Base-by-base conservation (phyloP, 2,329 filamentous ascomycete species). In the Simplicillium aogashimaense region DNA sequence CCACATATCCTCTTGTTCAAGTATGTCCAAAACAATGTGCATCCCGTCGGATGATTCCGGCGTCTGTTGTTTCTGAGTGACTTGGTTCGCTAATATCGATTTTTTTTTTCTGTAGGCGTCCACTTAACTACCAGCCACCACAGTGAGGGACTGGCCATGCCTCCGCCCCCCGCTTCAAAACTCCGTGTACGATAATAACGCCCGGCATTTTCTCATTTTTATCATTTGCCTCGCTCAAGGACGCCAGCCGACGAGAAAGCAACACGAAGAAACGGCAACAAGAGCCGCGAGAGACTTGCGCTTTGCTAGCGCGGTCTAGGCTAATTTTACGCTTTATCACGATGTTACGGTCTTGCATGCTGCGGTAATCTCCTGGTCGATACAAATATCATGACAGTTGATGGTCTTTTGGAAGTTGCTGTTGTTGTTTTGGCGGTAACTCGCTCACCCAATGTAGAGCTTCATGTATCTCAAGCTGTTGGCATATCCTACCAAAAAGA, bases 1-100 rank as follows among this genome's bases (percentile, higher is more conserved):
- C 92, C 92, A 49, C 92, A 98, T 63, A 98, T 98, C 56, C 76
- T 98, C 41, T 77, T 98, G 28, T 98, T 98, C 77, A 98, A 98
- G 90, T 95, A 69, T 63, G 85, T 71, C 31, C n/a, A 29, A 36
- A 18, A 8, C 25, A n/a, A 14, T 16, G 17, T 15, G 30, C 30
- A 32, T 7, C 6, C 29, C 34, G 35, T 15, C 33, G 17, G 11
- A 16, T 41, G 18, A 9, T 29, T 33, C 28, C 20, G 29, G 12
- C 13, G 20, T 13, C 29, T 14, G 4, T 17, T 35, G 31, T 20
- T 29, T 40, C 34, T 40, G 40, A 36, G 25, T 33, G 18, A 34
- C 29, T 40, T 33, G 36, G 36, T 15, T n/a, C 29, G 13, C 35
- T 43, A 11, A 29, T n/a, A n/a, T n/a, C 14, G 15, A 13, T 5